A percentile compares a stretch with the other conserved stretches of the same genome.
Conservation (phyloP, 163 green algal species). For the Scenedesmus sp. region DNA sequence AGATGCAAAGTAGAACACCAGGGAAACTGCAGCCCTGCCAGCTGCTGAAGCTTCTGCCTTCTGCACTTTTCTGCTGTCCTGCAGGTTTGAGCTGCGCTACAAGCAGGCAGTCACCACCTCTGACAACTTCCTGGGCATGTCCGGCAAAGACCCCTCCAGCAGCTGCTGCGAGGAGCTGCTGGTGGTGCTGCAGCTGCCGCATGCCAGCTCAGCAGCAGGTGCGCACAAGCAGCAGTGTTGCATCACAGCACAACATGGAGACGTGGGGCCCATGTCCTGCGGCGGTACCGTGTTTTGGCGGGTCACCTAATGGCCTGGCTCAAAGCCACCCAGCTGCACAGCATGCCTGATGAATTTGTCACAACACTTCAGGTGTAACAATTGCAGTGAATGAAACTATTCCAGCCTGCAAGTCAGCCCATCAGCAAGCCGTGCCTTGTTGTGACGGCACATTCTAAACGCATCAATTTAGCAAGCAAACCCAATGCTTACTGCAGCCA, state of each 20-base stretch:
- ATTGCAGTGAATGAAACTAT: too few relatives aligned
- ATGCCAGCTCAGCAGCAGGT: slow-evolving; percentile 52
- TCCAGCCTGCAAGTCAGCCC: neutral
- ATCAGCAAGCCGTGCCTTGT: neutral
- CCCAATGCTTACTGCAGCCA: neutral
- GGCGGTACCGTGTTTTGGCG: too few relatives aligned
- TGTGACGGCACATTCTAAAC: neutral
- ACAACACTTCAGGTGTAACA: too few relatives aligned
- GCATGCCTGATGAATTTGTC: too few relatives aligned
- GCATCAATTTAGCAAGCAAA: neutral
- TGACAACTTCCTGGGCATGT: slow-evolving; percentile 80
- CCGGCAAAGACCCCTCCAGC: slow-evolving; percentile 72
- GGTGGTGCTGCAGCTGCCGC: slow-evolving; percentile 68
- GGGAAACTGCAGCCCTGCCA: neutral
- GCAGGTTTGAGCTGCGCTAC: slow-evolving; percentile 77
- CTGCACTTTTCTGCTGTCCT: neutral
- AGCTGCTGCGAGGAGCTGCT: slow-evolving; percentile 77
- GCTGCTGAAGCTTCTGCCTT: neutral
- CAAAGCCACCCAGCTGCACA: too few relatives aligned
- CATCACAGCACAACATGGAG: neutral
- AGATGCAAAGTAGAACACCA: too few relatives aligned
- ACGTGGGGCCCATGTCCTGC: too few relatives aligned
- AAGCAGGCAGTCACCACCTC: slow-evolving; percentile 76
- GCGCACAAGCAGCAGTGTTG: neutral
- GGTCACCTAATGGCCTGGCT: too few relatives aligned